Evolutionary conservation across 2,329 filamentous ascomycete genomes (phyloP).

Genomic region (Claviceps monticola): DNA sequence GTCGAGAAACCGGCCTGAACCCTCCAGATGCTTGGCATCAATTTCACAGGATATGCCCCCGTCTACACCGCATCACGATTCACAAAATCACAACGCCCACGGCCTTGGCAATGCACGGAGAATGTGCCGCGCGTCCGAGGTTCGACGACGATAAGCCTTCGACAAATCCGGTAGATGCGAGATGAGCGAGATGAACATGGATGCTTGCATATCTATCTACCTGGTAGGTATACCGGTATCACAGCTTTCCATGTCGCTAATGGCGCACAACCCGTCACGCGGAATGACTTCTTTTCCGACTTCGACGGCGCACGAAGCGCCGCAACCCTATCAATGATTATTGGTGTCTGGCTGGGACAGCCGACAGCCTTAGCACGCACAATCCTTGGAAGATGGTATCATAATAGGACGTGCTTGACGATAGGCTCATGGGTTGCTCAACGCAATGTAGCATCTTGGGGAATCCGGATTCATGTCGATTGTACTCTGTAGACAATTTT

Average conservation of each 20-base stretch:
- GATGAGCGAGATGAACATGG: neutral
- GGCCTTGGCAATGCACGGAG: neutral
- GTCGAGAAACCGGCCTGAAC: no score
- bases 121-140: neutral
- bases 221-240: no score
- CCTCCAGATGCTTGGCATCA: neutral
- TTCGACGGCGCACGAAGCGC: neutral
- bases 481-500: neutral
- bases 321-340: neutral
- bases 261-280: neutral
- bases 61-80: neutral
- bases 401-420: neutral
- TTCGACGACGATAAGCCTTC: neutral
- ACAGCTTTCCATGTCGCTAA: no score
- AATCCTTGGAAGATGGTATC: neutral
- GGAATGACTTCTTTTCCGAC: neutral
- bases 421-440: neutral
- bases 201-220: neutral
- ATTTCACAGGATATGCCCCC: neutral
- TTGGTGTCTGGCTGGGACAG: neutral
- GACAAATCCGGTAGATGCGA: neutral
- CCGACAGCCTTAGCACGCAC: neutral
- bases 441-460: no score
- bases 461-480: no score
- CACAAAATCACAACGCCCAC: neutral